Base-by-base conservation (phyloP, 2,329 filamentous ascomycete species). In the Fusarium mexicanum region DNA sequence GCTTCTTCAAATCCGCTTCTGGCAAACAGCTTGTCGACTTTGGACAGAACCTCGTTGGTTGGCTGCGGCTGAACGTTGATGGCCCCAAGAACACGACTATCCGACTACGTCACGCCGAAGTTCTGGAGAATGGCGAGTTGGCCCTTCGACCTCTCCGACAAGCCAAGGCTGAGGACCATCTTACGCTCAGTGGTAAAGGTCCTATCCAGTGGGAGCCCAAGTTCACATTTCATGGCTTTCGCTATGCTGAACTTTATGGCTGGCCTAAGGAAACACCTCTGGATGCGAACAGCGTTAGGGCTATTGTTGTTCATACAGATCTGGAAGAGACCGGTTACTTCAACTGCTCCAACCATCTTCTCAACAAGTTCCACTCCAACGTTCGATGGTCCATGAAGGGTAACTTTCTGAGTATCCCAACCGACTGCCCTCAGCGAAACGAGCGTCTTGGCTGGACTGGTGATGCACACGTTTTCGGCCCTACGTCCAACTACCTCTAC, bases 31-130 rank as follows among this genome's bases (percentile, higher is more conserved):
- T 89, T 6, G 64, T 89, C n/a, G 80, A 91, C 69, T 90, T 91
- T 76, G 88, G 88, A 1, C 88, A 91, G 73, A 90, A 90, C 67
- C 78, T 90, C 0, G 88, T 90, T 2, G 89, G 89, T 0, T 83
- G 83, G 76, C 65, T 89, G 3, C 79, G 80, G 6, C 64, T 90
- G 11, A 76, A 80, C 0, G 77, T 85, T 4, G 71, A 71, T 40
- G 85, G 82, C 0, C 80, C 82, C 0, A 76, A 78, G 6, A 85
- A 84, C 3, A 81, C 83, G 3, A 82, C 79, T 10, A 84, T 90
- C 26, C 83, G 80, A 11, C 79, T 91, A 8, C 78, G 22, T 0
- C 88, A 90, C 71, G 85, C 88, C 3, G 89, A 91, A 76, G 88
- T 88, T n/a, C 81, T 91, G 11, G 87, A 90, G 61, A 53, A 85